These are phyloP conservation scores for Termitomyces sp. DNA, from an alignment of 1,284 basidiomycete species.

Conservation along the genomic window DNA sequence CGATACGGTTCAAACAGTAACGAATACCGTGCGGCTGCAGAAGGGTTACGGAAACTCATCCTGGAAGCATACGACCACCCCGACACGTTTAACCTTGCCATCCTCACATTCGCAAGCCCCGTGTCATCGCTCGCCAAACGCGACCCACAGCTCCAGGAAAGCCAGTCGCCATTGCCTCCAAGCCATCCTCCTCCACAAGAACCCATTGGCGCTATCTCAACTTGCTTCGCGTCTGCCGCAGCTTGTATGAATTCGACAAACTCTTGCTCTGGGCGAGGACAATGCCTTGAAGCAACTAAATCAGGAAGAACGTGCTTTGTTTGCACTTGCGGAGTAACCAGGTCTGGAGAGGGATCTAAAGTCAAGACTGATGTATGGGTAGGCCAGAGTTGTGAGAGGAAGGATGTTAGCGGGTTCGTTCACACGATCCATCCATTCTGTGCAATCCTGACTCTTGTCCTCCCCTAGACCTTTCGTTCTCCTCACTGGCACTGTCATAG, in stretches of 20 bases:
- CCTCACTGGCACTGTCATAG: conserved; percentile 61
- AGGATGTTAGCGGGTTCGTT: conserved; percentile 71
- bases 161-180: conserved; percentile 50
- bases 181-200: conserved; percentile 41
- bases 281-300: conserved; percentile 56
- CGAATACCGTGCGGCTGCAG: conserved; percentile 45
- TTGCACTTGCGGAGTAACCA: conserved; percentile 60
- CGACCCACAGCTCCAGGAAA: conserved; percentile 34
- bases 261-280: conserved; percentile 65
- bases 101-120: conserved; percentile 44
- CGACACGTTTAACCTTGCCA: conserved; percentile 42
- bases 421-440: background rate
- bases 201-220: conserved; percentile 57
- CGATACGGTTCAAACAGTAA: conserved; percentile 47
- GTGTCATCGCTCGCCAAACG: conserved; percentile 21
- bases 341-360: conserved; percentile 37
- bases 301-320: conserved; percentile 68
- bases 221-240: conserved; percentile 54
- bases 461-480: conserved; percentile 63
- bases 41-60: conserved; percentile 42
- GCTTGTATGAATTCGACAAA: conserved; percentile 59
- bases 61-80: conserved; percentile 33
- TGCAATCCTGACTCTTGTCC: conserved; percentile 2
- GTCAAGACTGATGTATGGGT: conserved; percentile 65
- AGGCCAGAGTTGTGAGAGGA: conserved; percentile 67